Conservation (phyloP, 23 red algal species). For the Gracilariopsis chorda region DNA sequence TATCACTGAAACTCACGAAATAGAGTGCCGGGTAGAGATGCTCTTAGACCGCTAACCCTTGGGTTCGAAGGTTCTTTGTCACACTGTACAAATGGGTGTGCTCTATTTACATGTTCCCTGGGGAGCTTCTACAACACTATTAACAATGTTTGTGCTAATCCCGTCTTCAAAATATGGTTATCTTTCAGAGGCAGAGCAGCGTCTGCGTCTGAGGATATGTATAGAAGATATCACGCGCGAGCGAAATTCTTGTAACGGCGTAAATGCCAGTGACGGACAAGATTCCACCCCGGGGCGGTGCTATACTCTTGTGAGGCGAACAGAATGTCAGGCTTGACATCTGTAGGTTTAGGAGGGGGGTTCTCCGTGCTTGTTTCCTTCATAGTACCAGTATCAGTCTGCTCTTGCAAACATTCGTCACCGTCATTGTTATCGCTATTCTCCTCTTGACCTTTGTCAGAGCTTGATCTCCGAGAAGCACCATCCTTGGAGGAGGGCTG, state of each 20-base stretch:
- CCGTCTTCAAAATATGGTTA: no score
- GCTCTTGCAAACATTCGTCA: background rate
- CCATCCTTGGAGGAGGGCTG: background rate
- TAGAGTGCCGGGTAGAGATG: no score
- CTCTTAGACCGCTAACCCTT: no score
- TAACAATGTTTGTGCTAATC: no score
- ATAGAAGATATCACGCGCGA: background rate
- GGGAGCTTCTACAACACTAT: no score
- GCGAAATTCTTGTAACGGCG: background rate
- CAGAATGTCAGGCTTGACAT: background rate
- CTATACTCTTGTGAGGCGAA: background rate
- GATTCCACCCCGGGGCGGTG: background rate
- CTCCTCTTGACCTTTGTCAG: background rate
- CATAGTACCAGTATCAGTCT: background rate
- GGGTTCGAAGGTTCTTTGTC: no score
- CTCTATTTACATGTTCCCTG: no score
- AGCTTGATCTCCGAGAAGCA: background rate
- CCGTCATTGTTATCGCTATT: background rate
- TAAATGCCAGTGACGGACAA: background rate
- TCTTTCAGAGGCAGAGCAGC: no score
- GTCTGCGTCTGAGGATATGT: no score
- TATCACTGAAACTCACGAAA: no score
- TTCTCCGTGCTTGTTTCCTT: background rate
- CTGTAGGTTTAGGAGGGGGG: background rate
- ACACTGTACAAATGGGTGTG: no score